These are phyloP conservation scores for Inonotus hispidus DNA, from an alignment of 1,284 basidiomycete species.

Conservation along the genomic window DNA sequence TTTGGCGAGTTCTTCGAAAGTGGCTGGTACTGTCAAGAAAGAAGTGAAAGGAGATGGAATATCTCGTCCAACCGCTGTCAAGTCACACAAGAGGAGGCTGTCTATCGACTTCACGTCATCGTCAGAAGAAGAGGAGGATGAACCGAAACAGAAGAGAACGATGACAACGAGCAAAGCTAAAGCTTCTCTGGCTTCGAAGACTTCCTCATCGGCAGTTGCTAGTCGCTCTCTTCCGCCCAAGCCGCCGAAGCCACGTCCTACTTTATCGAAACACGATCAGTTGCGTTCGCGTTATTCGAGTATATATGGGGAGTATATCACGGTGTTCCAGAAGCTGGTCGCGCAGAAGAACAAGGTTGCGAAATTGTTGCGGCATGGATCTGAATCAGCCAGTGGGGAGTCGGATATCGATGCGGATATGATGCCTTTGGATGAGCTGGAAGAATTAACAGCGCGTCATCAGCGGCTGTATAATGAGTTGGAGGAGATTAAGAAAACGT, in stretches of 20 bases:
- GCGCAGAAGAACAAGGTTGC: slow-evolving; percentile 45
- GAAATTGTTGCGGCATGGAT: slow-evolving; percentile 31
- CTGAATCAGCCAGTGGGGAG: slow-evolving; percentile 23
- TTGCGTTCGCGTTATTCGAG: slow-evolving; percentile 48
- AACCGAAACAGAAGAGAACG: slow-evolving; percentile 15
- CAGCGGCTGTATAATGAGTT: slow-evolving; percentile 18
- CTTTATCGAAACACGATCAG: slow-evolving; percentile 41
- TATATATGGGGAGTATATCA: slow-evolving; percentile 46
- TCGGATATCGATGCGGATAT: slow-evolving; percentile 36
- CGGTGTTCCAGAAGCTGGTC: slow-evolving; percentile 39
- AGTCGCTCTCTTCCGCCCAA: background rate
- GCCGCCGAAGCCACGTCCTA: slow-evolving; percentile 24
- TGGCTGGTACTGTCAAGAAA: background rate
- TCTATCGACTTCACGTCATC: slow-evolving; percentile 58
- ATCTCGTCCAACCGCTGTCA: slow-evolving; percentile 20
- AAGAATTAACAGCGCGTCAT: slow-evolving; percentile 31
- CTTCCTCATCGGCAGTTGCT: background rate
- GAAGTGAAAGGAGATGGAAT: slow-evolving; percentile 12
- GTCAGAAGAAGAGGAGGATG: slow-evolving; percentile 51
- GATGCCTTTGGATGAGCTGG: slow-evolving; percentile 47
- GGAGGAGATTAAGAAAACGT: slow-evolving; percentile 15
- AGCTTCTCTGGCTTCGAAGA: slow-evolving; percentile 18
- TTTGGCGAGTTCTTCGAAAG: background rate
- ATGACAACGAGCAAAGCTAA: slow-evolving; percentile 10
- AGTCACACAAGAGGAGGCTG: slow-evolving; percentile 30